Evolutionary conservation across 2,329 filamentous ascomycete species (phyloP).

Genomic region (Fusarium scirpi): DNA sequence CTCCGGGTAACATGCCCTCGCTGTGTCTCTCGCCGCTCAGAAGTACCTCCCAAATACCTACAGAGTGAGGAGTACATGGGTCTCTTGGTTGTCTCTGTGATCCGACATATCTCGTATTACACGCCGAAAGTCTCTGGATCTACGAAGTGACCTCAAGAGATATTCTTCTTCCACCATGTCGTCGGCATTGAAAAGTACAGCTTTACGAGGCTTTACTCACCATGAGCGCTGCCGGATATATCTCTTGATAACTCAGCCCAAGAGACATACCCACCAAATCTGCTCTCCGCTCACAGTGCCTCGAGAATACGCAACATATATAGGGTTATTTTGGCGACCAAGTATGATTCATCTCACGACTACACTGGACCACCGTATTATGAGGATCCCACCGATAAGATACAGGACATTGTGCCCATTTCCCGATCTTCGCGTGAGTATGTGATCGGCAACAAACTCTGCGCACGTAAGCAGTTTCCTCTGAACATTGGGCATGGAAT

Average conservation of each 20-base stretch:
- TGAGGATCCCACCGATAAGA: not conserved
- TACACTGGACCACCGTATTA: not conserved
- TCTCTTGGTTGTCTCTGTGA: too few relatives aligned
- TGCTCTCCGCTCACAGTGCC: not conserved
- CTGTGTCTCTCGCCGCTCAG: too few relatives aligned
- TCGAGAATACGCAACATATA: not conserved
- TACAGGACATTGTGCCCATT: not conserved
- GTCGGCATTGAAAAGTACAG: too few relatives aligned
- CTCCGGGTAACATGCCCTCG: too few relatives aligned
- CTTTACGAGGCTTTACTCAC: rapidly evolving
- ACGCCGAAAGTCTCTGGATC: too few relatives aligned
- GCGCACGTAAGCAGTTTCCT: not conserved
- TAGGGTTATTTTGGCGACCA: not conserved
- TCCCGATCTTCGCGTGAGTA: not conserved
- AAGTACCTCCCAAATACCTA: too few relatives aligned
- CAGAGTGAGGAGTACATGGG: too few relatives aligned
- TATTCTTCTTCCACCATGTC: too few relatives aligned
- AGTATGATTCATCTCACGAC: not conserved
- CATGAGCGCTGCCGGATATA: not conserved
- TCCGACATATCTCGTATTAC: too few relatives aligned
- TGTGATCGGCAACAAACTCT: not conserved
- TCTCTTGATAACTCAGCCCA: not conserved
- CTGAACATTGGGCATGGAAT: not conserved
- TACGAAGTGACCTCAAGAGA: too few relatives aligned
- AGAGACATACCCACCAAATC: rapidly evolving